These are phyloP conservation scores for Diaporthe citri DNA, from an alignment of 2,329 filamentous ascomycete genomes.

Conservation along the genomic window DNA sequence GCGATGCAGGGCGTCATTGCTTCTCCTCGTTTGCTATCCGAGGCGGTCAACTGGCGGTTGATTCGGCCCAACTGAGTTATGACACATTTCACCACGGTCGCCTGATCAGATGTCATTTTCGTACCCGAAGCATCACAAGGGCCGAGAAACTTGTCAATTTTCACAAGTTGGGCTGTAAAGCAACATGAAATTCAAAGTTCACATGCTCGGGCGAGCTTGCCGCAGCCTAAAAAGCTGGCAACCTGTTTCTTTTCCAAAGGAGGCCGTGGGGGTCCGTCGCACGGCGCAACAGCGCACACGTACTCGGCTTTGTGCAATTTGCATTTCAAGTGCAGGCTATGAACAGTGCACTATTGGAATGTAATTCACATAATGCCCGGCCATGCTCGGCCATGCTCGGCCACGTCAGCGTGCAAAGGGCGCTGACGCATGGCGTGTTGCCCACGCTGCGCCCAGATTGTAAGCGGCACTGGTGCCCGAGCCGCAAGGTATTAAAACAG, in stretches of 20 bases:
- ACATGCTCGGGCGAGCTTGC: neutral
- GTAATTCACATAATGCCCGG: neutral
- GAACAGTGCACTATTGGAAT: neutral
- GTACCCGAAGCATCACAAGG: neutral
- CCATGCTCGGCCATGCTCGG: neutral
- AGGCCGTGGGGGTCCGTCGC: neutral
- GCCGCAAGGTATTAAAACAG: neutral
- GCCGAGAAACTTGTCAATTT: no score
- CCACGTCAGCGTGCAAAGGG: neutral
- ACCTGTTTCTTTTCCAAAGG: neutral
- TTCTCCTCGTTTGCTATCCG: neutral
- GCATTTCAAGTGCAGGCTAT: no score
- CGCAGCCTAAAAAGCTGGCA: neutral
- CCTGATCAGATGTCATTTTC: neutral
- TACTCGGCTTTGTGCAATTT: neutral
- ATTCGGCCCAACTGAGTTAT: neutral
- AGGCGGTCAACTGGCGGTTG: neutral
- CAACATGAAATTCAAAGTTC: no score
- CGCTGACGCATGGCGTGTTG: neutral
- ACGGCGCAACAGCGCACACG: neutral
- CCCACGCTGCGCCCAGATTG: neutral
- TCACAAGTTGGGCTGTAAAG: accelerated
- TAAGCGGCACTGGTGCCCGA: neutral
- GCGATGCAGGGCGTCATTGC: neutral
- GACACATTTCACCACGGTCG: neutral